A percentile compares a stretch with the other conserved stretches of the same genome.
phyloP scores from a whole-genome alignment of 768 basidiomycete genomes.

The Hericium coralloides region DNA sequence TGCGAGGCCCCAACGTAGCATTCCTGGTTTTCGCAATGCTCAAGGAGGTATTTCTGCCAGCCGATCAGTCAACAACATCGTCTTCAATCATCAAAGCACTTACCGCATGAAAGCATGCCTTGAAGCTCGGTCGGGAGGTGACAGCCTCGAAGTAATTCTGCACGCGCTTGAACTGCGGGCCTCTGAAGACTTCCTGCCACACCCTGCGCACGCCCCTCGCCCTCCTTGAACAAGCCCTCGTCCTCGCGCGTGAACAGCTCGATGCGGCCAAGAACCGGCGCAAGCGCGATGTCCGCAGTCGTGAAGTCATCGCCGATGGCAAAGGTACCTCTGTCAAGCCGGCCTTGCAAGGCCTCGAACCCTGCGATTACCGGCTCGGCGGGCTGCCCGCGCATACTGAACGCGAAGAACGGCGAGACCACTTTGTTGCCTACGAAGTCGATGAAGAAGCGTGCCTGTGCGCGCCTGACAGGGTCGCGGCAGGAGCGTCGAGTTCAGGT shows the following conservation, averaged over 20 bases:
- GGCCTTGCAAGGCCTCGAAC: constrained; percentile 38
- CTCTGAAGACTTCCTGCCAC: constrained; percentile 29
- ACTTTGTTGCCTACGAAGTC: constrained; percentile 43
- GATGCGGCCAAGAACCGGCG: constrained; percentile 52
- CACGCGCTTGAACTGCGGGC: constrained; percentile 40
- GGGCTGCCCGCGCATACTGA: constrained; percentile 30
- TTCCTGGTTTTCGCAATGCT: neutral
- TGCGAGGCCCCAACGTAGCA: neutral
- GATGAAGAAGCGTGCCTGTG: constrained; percentile 55
- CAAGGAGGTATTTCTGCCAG: neutral
- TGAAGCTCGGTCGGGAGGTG: constrained; percentile 43
- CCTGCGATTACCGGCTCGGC: constrained; percentile 32
- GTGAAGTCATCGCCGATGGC: constrained; percentile 38
- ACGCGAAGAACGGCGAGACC: constrained; percentile 27
- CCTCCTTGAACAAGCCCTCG: constrained; percentile 39
- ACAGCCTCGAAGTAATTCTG: constrained; percentile 39
- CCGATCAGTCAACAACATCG: neutral
- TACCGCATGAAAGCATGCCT: constrained; percentile 46
- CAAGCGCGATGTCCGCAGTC: constrained; percentile 54
- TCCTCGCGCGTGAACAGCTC: constrained; percentile 32
- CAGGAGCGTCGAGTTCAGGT: constrained; percentile 36
- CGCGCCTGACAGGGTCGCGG: constrained; percentile 50
- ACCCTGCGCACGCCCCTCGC: constrained; percentile 34
- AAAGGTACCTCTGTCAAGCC: constrained; percentile 36
- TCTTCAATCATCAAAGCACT: constrained; percentile 13